A percentile compares a stretch with the other conserved stretches of the same genome.
Conservation (phyloP, 306 rosid species). For the Psophocarpus tetragonolobus region DNA sequence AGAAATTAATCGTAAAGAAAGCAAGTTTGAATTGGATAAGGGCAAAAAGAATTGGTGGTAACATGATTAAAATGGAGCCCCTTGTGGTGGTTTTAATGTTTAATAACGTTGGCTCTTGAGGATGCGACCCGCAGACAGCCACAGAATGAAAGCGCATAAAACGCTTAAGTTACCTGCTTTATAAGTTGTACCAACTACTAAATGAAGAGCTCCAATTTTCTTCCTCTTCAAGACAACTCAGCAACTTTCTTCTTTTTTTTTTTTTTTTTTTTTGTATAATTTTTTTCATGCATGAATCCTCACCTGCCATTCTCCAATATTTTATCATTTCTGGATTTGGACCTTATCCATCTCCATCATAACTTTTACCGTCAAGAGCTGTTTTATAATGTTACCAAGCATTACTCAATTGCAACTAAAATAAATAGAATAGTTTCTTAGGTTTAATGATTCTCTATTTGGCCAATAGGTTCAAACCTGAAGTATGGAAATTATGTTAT, state of each 20-base stretch:
- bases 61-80: not conserved
- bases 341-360: slow-evolving; percentile 1
- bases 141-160: slow-evolving; percentile 1
- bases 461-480: not conserved
- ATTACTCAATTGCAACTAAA: not conserved
- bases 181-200: slow-evolving; percentile 44
- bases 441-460: not conserved
- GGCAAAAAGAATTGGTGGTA: not conserved
- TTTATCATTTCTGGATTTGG: not conserved
- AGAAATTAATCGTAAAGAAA: not conserved
- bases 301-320: slow-evolving; percentile 19
- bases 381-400: not conserved
- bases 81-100: not conserved
- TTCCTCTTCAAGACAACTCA: slow-evolving; percentile 35
- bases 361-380: not conserved
- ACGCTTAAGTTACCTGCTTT: not conserved
- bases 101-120: not conserved
- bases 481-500: not conserved
- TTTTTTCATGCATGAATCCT: slow-evolving; percentile 17
- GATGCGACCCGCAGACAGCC: not conserved
- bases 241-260: not conserved
- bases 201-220: slow-evolving; percentile 21
- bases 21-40: not conserved
- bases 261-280: not conserved
- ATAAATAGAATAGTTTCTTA: not conserved